Conservation (phyloP, 768 basidiomycete genomes). For the Auriscalpium orientale region DNA sequence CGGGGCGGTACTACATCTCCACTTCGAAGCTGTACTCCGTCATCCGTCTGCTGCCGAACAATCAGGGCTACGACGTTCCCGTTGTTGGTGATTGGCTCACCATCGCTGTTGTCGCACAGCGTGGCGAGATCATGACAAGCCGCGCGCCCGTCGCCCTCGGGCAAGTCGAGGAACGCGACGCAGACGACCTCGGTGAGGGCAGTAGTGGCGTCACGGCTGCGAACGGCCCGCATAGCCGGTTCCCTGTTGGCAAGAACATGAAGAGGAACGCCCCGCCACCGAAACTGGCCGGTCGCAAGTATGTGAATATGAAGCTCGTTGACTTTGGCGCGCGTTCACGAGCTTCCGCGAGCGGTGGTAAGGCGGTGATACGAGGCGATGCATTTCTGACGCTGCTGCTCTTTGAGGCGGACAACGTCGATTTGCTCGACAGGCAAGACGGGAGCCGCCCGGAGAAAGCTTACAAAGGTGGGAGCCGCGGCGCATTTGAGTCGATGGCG, state of each 20-base stretch:
- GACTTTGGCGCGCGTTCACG: conserved; percentile 68
- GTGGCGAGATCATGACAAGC: conserved; percentile 69
- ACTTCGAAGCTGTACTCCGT: conserved; percentile 87
- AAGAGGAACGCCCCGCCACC: conserved; percentile 20
- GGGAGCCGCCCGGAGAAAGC: conserved; percentile 48
- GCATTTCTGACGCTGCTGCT: conserved; percentile 76
- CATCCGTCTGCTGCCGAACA: conserved; percentile 66
- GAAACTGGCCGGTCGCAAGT: conserved; percentile 62
- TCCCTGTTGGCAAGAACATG: conserved; percentile 8
- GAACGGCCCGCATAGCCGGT: neutral
- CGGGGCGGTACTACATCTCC: conserved; percentile 79
- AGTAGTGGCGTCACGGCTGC: neutral
- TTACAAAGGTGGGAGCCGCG: conserved; percentile 85
- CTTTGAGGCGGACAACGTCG: conserved; percentile 79
- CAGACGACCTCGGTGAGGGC: conserved; percentile 15
- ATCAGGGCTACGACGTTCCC: conserved; percentile 81
- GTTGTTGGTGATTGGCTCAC: conserved; percentile 93
- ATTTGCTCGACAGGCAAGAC: conserved; percentile 45
- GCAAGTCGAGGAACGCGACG: conserved; percentile 34
- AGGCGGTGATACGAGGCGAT: conserved; percentile 65
- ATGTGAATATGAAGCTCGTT: conserved; percentile 77
- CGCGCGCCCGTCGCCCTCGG: conserved; percentile 52
- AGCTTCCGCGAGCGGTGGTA: conserved; percentile 45
- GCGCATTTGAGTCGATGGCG: conserved; percentile 85
- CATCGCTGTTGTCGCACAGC: conserved; percentile 91